These are phyloP conservation scores for Colletotrichum sublineola DNA, from an alignment of 2,329 filamentous ascomycete genomes.

Conservation along the genomic window DNA sequence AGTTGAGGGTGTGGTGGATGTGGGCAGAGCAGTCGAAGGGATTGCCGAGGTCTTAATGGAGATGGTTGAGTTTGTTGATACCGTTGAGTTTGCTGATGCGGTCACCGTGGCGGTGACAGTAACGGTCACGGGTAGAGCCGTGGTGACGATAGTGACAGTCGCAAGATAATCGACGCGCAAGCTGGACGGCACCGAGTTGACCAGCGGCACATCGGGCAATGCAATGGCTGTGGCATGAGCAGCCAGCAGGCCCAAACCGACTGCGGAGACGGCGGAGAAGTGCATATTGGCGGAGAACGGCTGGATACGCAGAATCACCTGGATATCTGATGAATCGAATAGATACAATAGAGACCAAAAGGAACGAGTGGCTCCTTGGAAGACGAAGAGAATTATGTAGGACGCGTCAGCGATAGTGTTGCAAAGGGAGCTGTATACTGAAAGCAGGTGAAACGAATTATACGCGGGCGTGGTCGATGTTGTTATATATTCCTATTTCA, in stretches of 20 bases:
- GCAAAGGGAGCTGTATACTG: not conserved
- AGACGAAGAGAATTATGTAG: not conserved
- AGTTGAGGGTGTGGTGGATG: not conserved
- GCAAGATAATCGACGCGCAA: not conserved
- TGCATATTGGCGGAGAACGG: not conserved
- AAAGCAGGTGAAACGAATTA: not conserved
- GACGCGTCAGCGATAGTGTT: conserved; percentile 16
- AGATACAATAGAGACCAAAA: not conserved
- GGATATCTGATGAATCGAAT: conserved; percentile 2
- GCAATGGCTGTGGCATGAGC: not conserved
- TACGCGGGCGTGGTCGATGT: not conserved
- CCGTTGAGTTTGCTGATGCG: not conserved
- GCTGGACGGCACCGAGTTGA: no score
- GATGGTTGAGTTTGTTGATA: not conserved
- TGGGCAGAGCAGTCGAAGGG: not conserved
- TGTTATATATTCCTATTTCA: not conserved
- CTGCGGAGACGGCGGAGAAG: not conserved
- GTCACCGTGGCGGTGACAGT: not conserved
- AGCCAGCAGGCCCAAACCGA: not conserved
- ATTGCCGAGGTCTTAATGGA: not conserved
- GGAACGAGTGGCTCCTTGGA: not conserved
- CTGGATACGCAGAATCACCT: not conserved
- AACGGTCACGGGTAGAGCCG: not conserved
- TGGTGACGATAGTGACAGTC: not conserved
- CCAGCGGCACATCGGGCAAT: not conserved